These are phyloP conservation scores for Naegleria fowleri DNA, from an alignment of 208 protist species.

Conservation along the genomic window DNA sequence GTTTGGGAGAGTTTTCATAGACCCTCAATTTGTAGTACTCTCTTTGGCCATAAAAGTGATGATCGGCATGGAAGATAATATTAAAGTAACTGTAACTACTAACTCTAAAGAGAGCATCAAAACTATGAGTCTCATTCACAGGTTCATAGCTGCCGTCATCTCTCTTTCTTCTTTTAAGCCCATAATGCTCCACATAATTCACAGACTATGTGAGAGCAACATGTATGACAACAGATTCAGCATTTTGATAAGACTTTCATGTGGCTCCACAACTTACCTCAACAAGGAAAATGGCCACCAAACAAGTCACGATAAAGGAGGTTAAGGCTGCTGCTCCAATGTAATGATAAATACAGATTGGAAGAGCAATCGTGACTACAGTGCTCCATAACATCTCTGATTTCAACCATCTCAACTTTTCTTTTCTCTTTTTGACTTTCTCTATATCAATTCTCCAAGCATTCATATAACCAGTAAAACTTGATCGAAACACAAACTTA, in stretches of 20 bases:
- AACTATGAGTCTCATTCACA: constrained; percentile 36
- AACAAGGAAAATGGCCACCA: constrained; percentile 37
- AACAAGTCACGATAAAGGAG: background rate
- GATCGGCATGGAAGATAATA: constrained; percentile 40
- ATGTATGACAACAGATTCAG: too few species aligned
- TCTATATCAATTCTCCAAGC: constrained; percentile 34
- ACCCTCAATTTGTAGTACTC: constrained; percentile 25
- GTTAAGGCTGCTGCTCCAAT: background rate
- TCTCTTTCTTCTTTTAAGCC: constrained; percentile 27
- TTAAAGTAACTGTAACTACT: constrained; percentile 41
- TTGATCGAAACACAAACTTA: constrained; percentile 16
- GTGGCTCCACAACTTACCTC: constrained; percentile 24
- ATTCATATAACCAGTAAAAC: constrained; percentile 8
- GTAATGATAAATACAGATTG: background rate
- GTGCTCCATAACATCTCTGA: background rate
- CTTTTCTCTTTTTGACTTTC: background rate
- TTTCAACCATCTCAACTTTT: background rate
- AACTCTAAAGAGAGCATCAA: constrained; percentile 32
- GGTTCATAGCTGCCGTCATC: constrained; percentile 22
- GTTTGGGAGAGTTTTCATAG: constrained; percentile 11
- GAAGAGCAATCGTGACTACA: background rate
- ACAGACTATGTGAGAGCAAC: background rate
- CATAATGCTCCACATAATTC: constrained; percentile 47
- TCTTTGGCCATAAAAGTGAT: constrained; percentile 31
- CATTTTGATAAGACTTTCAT: too few species aligned